These are phyloP conservation scores for Yarrowia divulgata DNA, from an alignment of 805 yeast species.

Conservation along the genomic window DNA sequence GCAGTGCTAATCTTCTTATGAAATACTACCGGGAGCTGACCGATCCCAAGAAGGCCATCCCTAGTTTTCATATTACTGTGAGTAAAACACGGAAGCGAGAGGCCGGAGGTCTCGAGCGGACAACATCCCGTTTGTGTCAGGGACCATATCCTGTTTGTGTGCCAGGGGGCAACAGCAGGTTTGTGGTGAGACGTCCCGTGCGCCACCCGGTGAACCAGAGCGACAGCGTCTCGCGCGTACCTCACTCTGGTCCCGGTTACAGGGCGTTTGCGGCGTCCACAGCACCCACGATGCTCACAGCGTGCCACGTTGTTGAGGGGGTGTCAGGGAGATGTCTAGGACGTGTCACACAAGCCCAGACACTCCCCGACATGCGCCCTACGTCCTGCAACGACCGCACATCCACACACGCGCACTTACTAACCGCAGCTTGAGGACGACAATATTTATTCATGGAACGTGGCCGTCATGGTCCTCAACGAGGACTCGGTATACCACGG, in stretches of 20 bases:
- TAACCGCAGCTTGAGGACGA: constrained; percentile 59
- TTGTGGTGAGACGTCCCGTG: too few relatives aligned
- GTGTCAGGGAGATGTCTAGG: too few relatives aligned
- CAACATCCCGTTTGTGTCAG: too few relatives aligned
- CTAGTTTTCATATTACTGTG: constrained; percentile 70
- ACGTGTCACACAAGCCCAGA: too few relatives aligned
- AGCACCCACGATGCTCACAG: too few relatives aligned
- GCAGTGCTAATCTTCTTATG: constrained; percentile 68
- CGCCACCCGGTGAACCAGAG: too few relatives aligned
- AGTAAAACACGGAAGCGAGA: constrained; percentile 25
- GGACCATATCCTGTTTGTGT: background rate
- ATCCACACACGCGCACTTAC: background rate
- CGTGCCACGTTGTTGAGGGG: too few relatives aligned
- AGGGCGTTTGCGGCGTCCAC: too few relatives aligned
- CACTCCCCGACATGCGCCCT: too few relatives aligned
- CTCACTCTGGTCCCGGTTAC: too few relatives aligned
- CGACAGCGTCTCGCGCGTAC: too few relatives aligned
- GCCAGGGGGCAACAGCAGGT: background rate
- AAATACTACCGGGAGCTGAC: constrained; percentile 94
- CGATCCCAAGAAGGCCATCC: constrained; percentile 84
- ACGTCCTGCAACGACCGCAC: background rate
- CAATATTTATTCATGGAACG: constrained; percentile 59
- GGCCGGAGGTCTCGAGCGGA: background rate
- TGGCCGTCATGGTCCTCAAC: constrained; percentile 90
- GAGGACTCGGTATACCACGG: constrained; percentile 92